Conservation (phyloP, 352 stramenopile genomes). For the Phytophthora aleatoria region DNA sequence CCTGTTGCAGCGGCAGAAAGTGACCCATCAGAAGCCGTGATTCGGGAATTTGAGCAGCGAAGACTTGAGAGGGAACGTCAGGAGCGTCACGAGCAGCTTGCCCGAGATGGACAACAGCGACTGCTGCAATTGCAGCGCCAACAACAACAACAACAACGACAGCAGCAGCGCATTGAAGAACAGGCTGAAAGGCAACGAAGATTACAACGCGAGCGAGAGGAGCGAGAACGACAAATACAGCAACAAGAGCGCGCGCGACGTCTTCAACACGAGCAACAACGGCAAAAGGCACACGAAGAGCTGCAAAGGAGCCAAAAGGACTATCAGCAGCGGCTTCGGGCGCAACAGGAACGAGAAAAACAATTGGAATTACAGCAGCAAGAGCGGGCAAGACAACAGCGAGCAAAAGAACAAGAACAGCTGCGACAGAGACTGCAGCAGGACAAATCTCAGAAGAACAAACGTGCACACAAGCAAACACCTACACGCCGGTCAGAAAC, state of each 20-base stretch:
- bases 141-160: conserved; percentile 6
- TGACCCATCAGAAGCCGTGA: conserved; percentile 29
- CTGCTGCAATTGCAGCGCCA: conserved; percentile 21
- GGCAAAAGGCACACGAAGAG: conserved; percentile 28
- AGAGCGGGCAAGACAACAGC: conserved; percentile 17
- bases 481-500: conserved; percentile 1
- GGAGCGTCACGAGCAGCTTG: conserved; percentile 25
- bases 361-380: conserved; percentile 20
- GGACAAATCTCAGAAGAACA: conserved; percentile 12
- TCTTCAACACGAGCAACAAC: conserved; percentile 28
- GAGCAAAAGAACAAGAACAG: conserved; percentile 28
- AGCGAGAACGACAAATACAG: conserved; percentile 5
- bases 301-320: conserved; percentile 35
- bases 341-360: conserved; percentile 34
- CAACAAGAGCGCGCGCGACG: conserved; percentile 20
- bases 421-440: conserved; percentile 28
- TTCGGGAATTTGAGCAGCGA: conserved; percentile 37
- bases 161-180: conserved; percentile 7
- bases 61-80: conserved; percentile 35
- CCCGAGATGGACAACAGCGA: conserved; percentile 14
- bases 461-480: conserved; percentile 2
- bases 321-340: conserved; percentile 31
- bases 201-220: conserved; percentile 17
- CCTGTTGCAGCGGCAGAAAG: neutral
- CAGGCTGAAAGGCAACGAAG: conserved; percentile 16